Evolutionary conservation across 2,329 filamentous ascomycete species (phyloP), one percentile per base, ranked within the genome.

Genomic region (Keithomyces neogunnii): DNA sequence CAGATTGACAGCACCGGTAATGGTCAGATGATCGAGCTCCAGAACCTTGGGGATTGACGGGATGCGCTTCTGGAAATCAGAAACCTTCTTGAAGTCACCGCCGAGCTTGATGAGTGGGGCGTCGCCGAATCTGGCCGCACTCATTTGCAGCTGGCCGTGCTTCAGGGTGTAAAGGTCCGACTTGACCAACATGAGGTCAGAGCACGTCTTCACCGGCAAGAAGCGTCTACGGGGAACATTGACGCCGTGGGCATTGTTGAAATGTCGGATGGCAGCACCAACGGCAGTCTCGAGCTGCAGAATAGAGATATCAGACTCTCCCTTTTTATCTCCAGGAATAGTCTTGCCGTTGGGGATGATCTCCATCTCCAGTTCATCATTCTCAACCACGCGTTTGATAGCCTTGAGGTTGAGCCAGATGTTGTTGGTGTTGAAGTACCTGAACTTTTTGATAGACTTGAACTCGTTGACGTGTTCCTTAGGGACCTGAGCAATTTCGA

Each of bases 361-460:
- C 77, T 99, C 93, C 88, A 99, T 95, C 75, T 91, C 88, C 50
- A 99, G 85, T 78, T 97, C 92, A 70, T 96, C 89, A 73, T 95
- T 90, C 82, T 97, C 93, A 6, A 99, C 93, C 50, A 99, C 90
- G 55, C 93, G 91, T 86, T 97, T 97, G 75, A 99, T 88, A 61
- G 93, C 93, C 69, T 89, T 85, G 63, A 96, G 81, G 77, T 96
- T 96, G 81, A 99, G 88, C 93, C 93, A 99, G 75, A 99, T 96
- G 83, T 99, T 99, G 88, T 99, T 99, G 74, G 93, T 99, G 84
- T 99, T 99, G 86, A 99, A 99, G 85, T 99, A 99, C 82, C 95
- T 96, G 87, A 99, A 99, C 82, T 99, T 99, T 86, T 99, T 99
- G 81, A 99, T 99, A 47, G 91, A 96, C 85, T 99, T 99, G 89